Percentiles rank a stretch among this genome's conserved stretches.
Conservation (phyloP, 192 early-diverging fungal species). For the Gamsiella multidivaricata region DNA sequence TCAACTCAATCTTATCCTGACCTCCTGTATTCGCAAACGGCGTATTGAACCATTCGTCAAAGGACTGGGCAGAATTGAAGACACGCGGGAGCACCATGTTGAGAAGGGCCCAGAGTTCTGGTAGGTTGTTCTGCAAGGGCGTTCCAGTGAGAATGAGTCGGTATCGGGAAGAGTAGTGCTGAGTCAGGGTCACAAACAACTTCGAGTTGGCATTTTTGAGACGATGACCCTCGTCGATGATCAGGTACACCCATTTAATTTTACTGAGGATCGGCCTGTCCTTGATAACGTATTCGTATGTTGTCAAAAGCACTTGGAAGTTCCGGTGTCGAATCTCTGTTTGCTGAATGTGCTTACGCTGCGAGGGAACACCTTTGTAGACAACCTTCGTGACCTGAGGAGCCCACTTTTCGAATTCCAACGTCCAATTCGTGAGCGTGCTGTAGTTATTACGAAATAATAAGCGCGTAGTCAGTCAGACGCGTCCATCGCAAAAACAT, state of each 20-base stretch:
- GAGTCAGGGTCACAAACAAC: conserved; percentile 85
- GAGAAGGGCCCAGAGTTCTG: conserved; percentile 95
- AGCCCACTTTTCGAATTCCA: conserved; percentile 99
- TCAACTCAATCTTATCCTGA: conserved; percentile 91
- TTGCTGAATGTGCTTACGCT: conserved; percentile 76
- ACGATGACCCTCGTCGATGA: conserved; percentile 99
- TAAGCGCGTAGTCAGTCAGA: no score
- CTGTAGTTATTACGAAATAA: no score
- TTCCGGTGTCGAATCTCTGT: conserved; percentile 76
- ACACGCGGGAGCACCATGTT: conserved; percentile 97
- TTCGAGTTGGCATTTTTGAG: conserved; percentile 97
- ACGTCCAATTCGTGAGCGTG: conserved; percentile 95
- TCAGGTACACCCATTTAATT: conserved; percentile 97
- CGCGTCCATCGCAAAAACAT: no score
- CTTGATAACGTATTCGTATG: conserved; percentile 97
- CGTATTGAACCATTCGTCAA: conserved; percentile 99
- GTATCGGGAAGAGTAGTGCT: conserved; percentile 90
- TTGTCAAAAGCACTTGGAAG: conserved; percentile 97
- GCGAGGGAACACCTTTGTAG: conserved; percentile 89
- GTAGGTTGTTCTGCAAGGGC: conserved; percentile 98
- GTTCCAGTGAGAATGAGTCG: conserved; percentile 97
- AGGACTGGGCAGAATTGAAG: conserved; percentile 95
- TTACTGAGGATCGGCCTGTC: conserved; percentile 88
- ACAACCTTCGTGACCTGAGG: conserved; percentile 89
- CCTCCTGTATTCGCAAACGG: conserved; percentile 86